phyloP scores from a whole-genome alignment of 345 rosid genomes.

The Arabis hirsuta region DNA sequence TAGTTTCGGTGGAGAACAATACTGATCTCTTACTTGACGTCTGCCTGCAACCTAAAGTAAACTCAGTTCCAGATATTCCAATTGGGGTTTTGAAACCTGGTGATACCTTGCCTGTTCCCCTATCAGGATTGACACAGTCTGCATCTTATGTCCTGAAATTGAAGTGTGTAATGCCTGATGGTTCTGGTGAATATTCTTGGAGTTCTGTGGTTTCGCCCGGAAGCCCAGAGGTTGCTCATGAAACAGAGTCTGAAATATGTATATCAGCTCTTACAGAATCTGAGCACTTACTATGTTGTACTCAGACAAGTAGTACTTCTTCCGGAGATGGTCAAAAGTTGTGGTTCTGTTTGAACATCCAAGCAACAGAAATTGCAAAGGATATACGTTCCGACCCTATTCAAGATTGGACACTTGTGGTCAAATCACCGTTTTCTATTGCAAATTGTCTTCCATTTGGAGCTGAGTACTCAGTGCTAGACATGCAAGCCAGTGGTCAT shows the following conservation, averaged over 20 bases:
- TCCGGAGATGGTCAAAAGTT: constrained; percentile 53
- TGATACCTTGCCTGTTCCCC: constrained; percentile 72
- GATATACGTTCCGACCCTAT: constrained; percentile 76
- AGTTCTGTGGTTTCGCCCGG: constrained; percentile 68
- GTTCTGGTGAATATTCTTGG: constrained; percentile 73
- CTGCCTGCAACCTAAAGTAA: constrained; percentile 61
- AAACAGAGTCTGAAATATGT: constrained; percentile 59
- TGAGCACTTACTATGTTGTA: constrained; percentile 75
- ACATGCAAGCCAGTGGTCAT: constrained; percentile 71
- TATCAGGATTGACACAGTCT: constrained; percentile 63
- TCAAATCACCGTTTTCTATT: constrained; percentile 83
- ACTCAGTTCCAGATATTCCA: constrained; percentile 52
- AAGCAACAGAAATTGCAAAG: constrained; percentile 80
- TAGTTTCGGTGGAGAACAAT: constrained; percentile 73
- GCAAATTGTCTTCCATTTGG: constrained; percentile 83
- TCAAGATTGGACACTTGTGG: constrained; percentile 86
- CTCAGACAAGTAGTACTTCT: constrained; percentile 63
- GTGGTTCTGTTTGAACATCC: constrained; percentile 86
- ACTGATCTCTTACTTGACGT: constrained; percentile 73
- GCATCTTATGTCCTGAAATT: constrained; percentile 65
- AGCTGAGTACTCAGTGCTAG: constrained; percentile 80
- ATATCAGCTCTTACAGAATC: constrained; percentile 72
- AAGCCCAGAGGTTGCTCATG: constrained; percentile 43
- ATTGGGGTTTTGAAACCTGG: constrained; percentile 77
- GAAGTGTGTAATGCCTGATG: constrained; percentile 57